A percentile compares a stretch with the other conserved stretches of the same genome.
These are phyloP conservation scores for Schizosaccharomyces cryophilus DNA, from an alignment of 805 yeast species.

Conservation along the genomic window DNA sequence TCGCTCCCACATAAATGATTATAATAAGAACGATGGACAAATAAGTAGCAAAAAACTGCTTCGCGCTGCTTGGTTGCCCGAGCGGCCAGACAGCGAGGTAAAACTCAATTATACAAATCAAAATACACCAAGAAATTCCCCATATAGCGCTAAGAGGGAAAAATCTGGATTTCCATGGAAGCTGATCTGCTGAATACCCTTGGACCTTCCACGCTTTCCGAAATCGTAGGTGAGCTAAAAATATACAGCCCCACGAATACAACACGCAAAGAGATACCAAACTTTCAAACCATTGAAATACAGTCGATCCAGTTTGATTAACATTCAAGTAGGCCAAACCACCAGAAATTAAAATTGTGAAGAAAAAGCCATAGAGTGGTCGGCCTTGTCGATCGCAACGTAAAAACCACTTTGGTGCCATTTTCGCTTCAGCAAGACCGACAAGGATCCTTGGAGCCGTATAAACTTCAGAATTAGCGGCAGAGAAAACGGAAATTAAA, in stretches of 20 bases:
- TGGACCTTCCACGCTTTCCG: constrained; percentile 35
- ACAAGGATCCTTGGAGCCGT: constrained; percentile 30
- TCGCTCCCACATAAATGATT: constrained; percentile 6
- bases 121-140: constrained; percentile 6
- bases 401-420: constrained; percentile 44
- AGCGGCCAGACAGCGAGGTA: constrained; percentile 45
- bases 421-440: constrained; percentile 44
- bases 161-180: constrained; percentile 37
- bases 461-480: constrained; percentile 61
- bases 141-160: constrained; percentile 39
- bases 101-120: constrained; percentile 39
- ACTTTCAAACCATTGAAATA: constrained; percentile 57
- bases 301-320: constrained; percentile 10
- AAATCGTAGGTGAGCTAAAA: constrained; percentile 43
- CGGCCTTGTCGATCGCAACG: constrained; percentile 42
- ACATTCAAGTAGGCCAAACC: constrained; percentile 15
- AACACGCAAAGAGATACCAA: constrained; percentile 54
- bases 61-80: constrained; percentile 10
- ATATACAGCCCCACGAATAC: constrained; percentile 58
- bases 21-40: constrained; percentile 10
- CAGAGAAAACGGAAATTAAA: constrained; percentile 51
- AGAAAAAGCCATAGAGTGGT: constrained; percentile 32
- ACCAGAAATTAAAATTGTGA: constrained; percentile 19
- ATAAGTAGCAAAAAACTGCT: constrained; percentile 21
- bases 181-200: constrained; percentile 42